phyloP scores from a whole-genome alignment of 148 eudicot genomes.

The Mesembryanthemum crystallinum region DNA sequence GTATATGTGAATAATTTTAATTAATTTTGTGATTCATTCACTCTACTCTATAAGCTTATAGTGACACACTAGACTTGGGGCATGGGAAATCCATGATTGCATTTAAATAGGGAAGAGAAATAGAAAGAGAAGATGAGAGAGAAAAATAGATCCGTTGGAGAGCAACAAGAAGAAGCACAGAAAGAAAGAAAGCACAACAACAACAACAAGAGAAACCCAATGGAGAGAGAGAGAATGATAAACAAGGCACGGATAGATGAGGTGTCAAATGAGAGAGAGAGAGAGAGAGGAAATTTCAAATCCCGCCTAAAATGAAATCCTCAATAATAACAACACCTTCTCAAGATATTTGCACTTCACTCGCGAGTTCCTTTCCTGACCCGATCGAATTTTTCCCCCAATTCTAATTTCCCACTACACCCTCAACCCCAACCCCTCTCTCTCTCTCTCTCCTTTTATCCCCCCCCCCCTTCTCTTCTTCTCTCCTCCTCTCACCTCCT shows the following conservation, averaged over 20 bases:
- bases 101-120: too few relatives aligned
- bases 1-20: too few relatives aligned
- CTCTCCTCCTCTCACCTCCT: background rate
- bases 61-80: too few relatives aligned
- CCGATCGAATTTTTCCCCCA: too few relatives aligned
- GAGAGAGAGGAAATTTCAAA: conserved; percentile 11
- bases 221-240: too few relatives aligned
- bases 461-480: conserved; percentile 3
- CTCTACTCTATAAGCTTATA: too few relatives aligned
- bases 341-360: conserved; percentile 20
- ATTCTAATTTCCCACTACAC: conserved; percentile 30
- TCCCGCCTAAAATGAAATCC: conserved; percentile 36
- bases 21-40: too few relatives aligned
- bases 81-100: too few relatives aligned
- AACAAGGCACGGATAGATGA: conserved; percentile 32
- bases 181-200: background rate
- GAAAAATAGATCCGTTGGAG: too few relatives aligned
- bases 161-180: background rate
- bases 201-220: background rate
- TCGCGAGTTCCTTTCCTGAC: too few relatives aligned
- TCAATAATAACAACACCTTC: background rate
- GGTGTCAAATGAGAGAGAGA: conserved; percentile 29
- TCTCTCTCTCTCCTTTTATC: conserved; percentile 8
- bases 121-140: too few relatives aligned
- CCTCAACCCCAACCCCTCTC: conserved; percentile 1